phyloP scores from a whole-genome alignment of 306 rosid genomes.

The Lathyrus tuberosus region DNA sequence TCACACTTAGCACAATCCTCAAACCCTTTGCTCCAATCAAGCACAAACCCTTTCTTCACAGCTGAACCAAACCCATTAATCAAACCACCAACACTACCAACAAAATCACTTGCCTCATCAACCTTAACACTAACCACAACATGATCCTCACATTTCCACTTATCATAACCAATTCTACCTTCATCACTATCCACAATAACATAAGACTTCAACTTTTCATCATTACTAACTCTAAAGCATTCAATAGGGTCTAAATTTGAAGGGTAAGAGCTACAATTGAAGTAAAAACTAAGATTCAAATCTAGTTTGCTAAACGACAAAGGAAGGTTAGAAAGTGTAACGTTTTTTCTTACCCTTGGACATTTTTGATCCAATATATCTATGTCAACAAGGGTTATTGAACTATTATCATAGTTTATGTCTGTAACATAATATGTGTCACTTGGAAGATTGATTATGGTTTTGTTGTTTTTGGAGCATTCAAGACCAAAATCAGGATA shows the following conservation, averaged over 20 bases:
- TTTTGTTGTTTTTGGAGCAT: background rate
- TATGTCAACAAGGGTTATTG: constrained; percentile 46
- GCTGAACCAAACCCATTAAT: constrained; percentile 41
- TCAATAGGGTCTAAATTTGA: background rate
- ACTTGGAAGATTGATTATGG: constrained; percentile 24
- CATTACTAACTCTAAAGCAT: constrained; percentile 20
- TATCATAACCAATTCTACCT: background rate
- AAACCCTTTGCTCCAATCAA: constrained; percentile 36
- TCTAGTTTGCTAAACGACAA: constrained; percentile 22
- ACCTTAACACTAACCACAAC: constrained; percentile 40
- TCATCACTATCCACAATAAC: constrained; percentile 26
- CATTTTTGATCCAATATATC: constrained; percentile 38
- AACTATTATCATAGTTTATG: constrained; percentile 21
- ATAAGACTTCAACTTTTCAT: constrained; percentile 30
- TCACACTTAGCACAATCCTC: constrained; percentile 43
- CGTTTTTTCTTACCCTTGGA: constrained; percentile 44
- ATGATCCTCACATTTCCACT: constrained; percentile 32
- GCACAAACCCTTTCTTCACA: constrained; percentile 50
- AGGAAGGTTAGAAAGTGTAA: constrained; percentile 35
- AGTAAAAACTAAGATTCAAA: constrained; percentile 48
- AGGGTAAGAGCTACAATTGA: constrained; percentile 42
- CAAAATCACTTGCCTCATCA: constrained; percentile 20
- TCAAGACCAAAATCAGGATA: constrained; percentile 38
- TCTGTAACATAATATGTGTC: constrained; percentile 38
- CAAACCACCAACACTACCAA: constrained; percentile 19